These are phyloP conservation scores for Podaxis sp. DNA, from an alignment of 768 basidiomycete genomes.

Conservation along the genomic window DNA sequence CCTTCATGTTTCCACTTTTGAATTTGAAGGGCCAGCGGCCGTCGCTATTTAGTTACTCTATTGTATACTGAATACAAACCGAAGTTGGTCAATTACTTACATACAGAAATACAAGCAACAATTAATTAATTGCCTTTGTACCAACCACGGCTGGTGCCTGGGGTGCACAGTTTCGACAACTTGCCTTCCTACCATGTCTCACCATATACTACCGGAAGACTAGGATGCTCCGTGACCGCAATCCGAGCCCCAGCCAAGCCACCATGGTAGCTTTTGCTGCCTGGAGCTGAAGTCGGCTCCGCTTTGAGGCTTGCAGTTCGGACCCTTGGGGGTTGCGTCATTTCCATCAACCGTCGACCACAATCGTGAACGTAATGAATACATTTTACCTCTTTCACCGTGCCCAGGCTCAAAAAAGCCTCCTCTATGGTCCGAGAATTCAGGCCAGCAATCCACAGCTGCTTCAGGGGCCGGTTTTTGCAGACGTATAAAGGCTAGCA, in stretches of 20 bases:
- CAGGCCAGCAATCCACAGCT: not conserved
- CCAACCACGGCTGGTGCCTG: not conserved
- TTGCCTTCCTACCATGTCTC: not conserved
- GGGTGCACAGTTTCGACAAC: not conserved
- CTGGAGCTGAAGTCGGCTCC: not conserved
- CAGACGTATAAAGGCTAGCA: not conserved
- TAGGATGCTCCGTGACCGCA: not conserved
- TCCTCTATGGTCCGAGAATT: not conserved
- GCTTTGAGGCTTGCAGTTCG: not conserved
- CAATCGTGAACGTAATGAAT: not conserved
- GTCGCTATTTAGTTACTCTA: no score
- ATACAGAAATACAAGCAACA: no score
- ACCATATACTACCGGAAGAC: not conserved
- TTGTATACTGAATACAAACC: no score
- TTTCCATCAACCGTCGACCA: not conserved
- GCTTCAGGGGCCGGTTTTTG: not conserved
- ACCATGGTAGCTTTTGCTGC: not conserved
- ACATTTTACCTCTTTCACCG: not conserved
- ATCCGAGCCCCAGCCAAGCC: not conserved
- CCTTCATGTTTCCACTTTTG: no score
- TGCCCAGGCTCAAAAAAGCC: not conserved
- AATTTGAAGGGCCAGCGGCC: no score
- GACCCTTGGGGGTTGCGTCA: not conserved
- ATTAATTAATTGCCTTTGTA: no score
- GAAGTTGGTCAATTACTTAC: no score